These are phyloP conservation scores for Tricholoma hemisulphureum DNA, from an alignment of 768 basidiomycete species.

Conservation along the genomic window DNA sequence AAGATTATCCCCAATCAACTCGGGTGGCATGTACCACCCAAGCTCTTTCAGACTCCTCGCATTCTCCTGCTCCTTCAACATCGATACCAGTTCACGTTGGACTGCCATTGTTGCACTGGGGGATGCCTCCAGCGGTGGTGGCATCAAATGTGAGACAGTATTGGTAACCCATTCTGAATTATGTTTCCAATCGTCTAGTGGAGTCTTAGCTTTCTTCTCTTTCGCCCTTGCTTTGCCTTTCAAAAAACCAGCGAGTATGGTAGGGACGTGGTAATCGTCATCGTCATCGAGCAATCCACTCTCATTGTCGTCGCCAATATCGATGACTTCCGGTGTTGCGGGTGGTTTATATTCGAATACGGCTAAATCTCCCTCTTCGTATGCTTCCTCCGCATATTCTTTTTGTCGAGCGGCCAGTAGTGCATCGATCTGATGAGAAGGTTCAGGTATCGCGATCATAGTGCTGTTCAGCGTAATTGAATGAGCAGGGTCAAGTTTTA, in stretches of 20 bases:
- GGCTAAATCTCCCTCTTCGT: slow-evolving; percentile 50
- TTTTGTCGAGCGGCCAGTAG: slow-evolving; percentile 41
- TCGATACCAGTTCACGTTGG: slow-evolving; percentile 57
- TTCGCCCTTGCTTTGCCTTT: slow-evolving; percentile 19
- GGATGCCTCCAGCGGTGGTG: slow-evolving; percentile 59
- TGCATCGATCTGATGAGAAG: slow-evolving; percentile 50
- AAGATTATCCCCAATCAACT: slow-evolving; percentile 64
- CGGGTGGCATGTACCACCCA: slow-evolving; percentile 71
- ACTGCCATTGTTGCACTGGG: slow-evolving; percentile 55
- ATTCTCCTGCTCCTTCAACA: slow-evolving; percentile 58
- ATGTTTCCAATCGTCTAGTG: slow-evolving; percentile 53
- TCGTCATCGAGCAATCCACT: slow-evolving; percentile 30
- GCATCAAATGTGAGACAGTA: slow-evolving; percentile 48
- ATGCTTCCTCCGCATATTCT: slow-evolving; percentile 42
- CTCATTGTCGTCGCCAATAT: slow-evolving; percentile 42
- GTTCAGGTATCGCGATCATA: slow-evolving; percentile 54
- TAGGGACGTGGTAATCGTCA: slow-evolving; percentile 27
- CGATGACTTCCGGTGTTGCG: slow-evolving; percentile 16
- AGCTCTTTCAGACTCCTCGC: slow-evolving; percentile 47
- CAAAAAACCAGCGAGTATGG: slow-evolving; percentile 6
- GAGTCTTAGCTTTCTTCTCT: slow-evolving; percentile 9
- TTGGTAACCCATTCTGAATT: slow-evolving; percentile 46
- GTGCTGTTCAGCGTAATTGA: slow-evolving; percentile 38
- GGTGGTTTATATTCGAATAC: slow-evolving; percentile 12
- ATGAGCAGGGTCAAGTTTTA: slow-evolving; percentile 49